These are phyloP conservation scores for Catharanthus roseus DNA, from an alignment of 257 asterid genomes.

Conservation along the genomic window DNA sequence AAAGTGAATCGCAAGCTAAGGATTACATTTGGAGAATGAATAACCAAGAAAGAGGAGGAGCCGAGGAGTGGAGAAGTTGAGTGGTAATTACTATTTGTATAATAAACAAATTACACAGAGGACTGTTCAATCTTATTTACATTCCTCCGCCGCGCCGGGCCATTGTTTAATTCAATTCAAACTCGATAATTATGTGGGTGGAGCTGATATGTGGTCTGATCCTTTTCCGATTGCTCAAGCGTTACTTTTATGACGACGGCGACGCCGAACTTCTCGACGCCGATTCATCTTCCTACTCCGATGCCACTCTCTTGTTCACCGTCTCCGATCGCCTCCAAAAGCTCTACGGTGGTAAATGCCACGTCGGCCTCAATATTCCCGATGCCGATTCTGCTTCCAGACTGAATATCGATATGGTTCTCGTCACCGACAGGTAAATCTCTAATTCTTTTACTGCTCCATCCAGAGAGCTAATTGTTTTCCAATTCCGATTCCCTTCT, in stretches of 20 bases:
- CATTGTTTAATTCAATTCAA: too few relatives aligned
- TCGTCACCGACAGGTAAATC: slow-evolving; percentile 50
- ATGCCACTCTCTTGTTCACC: slow-evolving; percentile 55
- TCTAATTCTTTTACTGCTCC: too few relatives aligned
- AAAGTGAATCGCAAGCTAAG: too few relatives aligned
- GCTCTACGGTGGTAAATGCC: slow-evolving; percentile 57
- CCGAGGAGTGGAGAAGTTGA: too few relatives aligned
- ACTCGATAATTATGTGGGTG: slow-evolving; percentile 45
- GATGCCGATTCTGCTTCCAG: slow-evolving; percentile 71
- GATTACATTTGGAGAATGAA: too few relatives aligned
- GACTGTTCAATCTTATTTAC: too few relatives aligned
- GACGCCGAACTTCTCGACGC: slow-evolving; percentile 31
- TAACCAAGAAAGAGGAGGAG: too few relatives aligned
- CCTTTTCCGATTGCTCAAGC: slow-evolving; percentile 35
- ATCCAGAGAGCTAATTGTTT: too few relatives aligned
- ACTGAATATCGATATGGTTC: slow-evolving; percentile 62
- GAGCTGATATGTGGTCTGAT: slow-evolving; percentile 50
- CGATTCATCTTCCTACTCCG: slow-evolving; percentile 40
- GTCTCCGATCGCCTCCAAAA: slow-evolving; percentile 74
- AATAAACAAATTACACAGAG: too few relatives aligned
- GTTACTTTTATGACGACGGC: slow-evolving; percentile 59
- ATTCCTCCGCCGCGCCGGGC: too few relatives aligned
- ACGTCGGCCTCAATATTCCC: slow-evolving; percentile 75
- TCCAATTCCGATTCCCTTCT: background rate
- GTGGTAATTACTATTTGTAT: too few relatives aligned